Base-by-base conservation (phyloP, 768 basidiomycete species). In the Exidia glandulosa region DNA sequence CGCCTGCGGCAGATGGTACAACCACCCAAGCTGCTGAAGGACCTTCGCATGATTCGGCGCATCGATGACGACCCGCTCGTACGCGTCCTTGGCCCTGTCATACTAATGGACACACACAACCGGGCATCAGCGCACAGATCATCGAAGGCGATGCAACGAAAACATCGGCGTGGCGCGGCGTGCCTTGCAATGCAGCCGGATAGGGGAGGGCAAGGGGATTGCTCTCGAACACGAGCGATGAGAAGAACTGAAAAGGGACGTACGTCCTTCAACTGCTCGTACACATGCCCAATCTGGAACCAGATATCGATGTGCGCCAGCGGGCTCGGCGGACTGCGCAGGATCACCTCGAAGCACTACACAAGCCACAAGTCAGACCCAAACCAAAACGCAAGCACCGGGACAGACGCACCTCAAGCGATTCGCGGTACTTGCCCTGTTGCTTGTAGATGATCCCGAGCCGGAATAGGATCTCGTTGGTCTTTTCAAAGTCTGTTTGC, bases 241-340 rank as follows among this genome's bases (percentile, higher is more conserved):
- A 34, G 13, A 47, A 55, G 16, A 32, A 30, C 32, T 30, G 3
- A 59, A 48, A 31, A 14, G 19, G 31, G 5, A 76, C 83, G 73
- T 70, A 94, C 94, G 70, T 98, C 94, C 74, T 93, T 88, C 72
- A 95, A 91, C 69, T 96, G 94, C 73, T 98, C 96, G 67, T 90
- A 93, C 23, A 98, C 95, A 68, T 98, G 96, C 2, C 96, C 96
- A 62, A 99, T 96, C 75, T 99, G 96, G 83, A 98, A 98, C 94
- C 94, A 98, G 64, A 99, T 98, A 66, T 99, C 96, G 59, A 93
- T 90, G 66, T 94, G 90, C 16, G 94, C 95, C 32, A 99, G 85
- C 2, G 96, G 96, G 63, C 85, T 87, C 33, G 95, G 96, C 2
- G 96, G 96, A 68, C 90, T 94, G 63, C 90, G 88, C 58, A 98